Evolutionary conservation across 164 flowering plant genomes (phyloP), one percentile per base, ranked within the genome.

Genomic region (Santalum album): DNA sequence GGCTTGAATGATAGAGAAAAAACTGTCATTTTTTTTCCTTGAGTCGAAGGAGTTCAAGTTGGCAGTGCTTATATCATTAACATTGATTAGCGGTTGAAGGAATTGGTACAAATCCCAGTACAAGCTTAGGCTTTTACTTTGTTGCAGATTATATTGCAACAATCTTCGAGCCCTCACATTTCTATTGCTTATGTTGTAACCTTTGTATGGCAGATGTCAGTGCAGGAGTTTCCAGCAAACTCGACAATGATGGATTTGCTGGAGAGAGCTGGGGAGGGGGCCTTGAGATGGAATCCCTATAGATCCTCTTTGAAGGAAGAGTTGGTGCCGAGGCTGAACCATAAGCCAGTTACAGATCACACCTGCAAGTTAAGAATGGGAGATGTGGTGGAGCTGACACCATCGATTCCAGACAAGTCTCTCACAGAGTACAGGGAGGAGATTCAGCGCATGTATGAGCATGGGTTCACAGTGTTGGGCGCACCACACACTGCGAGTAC

Each of bases 361-460:
- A 59, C 60, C 7, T 67, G 80, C 69, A 82, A 76, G 73, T 72
- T 94, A 60, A 82, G 76, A 61, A 94, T 89, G 99, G 99, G 97
- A 25, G 99, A 87, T 64, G 84, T 89, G 20, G 80, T 94, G 56
- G 95, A 94, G 63, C 72, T 94, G n/a, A 78, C 90, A 18, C 97
- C 95, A 0, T 63, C 89, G 49, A 77, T 94, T 43, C 78, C 97
- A 0, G 84, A 85, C 62, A 78, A 82, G 61, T 85, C 90, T 7
- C 54, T 92, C 69, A 75, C 69, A 0, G 87, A 75, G 57, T 89
- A 79, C 69, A 77, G 96, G 66, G 95, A 89, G 65, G 90, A 83
- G 75, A 89, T 92, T 50, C 85, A 85, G 69, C 84, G 99, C 1
- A 89, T 94, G 99, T 94, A 89, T 48, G 74, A 83, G 49, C 57